Evolutionary conservation across 768 basidiomycete genomes (phyloP), one percentile per base, ranked within the genome.

Genomic region (Leucocoprinus leucothites): DNA sequence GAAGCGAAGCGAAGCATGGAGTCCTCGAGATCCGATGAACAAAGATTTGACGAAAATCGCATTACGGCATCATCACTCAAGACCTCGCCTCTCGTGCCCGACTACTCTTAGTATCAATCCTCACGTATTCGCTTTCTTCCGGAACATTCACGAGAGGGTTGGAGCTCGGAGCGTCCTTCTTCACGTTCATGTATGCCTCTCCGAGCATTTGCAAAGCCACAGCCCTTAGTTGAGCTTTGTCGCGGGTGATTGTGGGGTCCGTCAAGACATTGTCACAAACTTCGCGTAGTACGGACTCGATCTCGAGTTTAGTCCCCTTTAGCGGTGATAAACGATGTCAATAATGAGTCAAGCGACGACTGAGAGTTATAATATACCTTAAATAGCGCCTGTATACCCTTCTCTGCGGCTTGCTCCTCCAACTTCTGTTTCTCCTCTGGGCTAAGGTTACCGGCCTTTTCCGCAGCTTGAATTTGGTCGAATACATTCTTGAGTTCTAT

Each of bases 341-440:
- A 48, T 7, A 5, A 18, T 31, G 31, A 7, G 5, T 19, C n/a
- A 19, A 18, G 18, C 21, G 48, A 64, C 44, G 31, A 16, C 38
- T 9, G 45, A 4, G 21, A 41, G 26, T n/a, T 38, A n/a, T 34
- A 34, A 49, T 62, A 24, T 48, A 87, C 91, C 78, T 94, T 95
- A 81, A 95, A 95, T 26, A 95, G 71, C 1, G 93, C 91, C 62
- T 93, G 90, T 1, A 95, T 68, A 11, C 91, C 94, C 68, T 94
- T 95, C 74, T 95, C 93, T 0, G 94, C 93, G 0, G 94, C 94
- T 63, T 93, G 89, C 61, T 95, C 94, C 65, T 96, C 94, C 1
- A 96, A 72, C 54, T 85, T 82, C 65, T 80, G 84, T 72, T 84
- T 87, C 71, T 94, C 90, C 41, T 93, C 92, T 0, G 86, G 82